phyloP scores from a whole-genome alignment of 768 basidiomycete genomes.

The Amanita fuliginea region DNA sequence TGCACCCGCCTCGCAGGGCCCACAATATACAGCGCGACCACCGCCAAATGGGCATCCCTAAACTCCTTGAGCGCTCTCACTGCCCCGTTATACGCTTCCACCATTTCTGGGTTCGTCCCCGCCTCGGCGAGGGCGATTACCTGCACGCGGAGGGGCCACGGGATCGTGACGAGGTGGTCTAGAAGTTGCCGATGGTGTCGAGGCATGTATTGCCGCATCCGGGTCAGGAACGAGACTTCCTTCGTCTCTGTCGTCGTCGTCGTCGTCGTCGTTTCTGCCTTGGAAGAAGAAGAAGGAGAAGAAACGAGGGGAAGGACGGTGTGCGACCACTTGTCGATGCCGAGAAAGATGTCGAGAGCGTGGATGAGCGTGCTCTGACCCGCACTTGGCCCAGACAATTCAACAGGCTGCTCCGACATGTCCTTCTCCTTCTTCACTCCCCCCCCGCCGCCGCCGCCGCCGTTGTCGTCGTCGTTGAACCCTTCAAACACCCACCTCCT shows the following conservation, averaged over 20 bases:
- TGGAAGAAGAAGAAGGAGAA: neutral
- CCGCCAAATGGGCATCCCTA: constrained; percentile 70
- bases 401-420: constrained; percentile 30
- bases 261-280: no score
- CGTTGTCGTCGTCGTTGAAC: constrained; percentile 24
- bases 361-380: constrained; percentile 79
- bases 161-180: constrained; percentile 48
- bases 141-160: constrained; percentile 51
- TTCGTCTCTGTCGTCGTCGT: neutral
- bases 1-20: constrained; percentile 43
- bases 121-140: constrained; percentile 21
- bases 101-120: constrained; percentile 13
- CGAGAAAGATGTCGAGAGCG: constrained; percentile 65
- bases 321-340: constrained; percentile 44
- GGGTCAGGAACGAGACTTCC: constrained; percentile 42
- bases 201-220: constrained; percentile 84
- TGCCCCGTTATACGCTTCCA: constrained; percentile 55
- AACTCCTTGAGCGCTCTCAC: constrained; percentile 62
- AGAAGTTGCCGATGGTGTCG: constrained; percentile 71
- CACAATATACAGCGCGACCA: constrained; percentile 71
- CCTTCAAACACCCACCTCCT: constrained; percentile 47
- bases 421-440: neutral
- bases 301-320: constrained; percentile 1
- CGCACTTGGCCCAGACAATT: constrained; percentile 76
- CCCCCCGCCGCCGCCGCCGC: neutral